A percentile compares a stretch with the other conserved stretches of the same genome.
Conservation (phyloP, 116 monocot genomes). For the Posidonia oceanica region DNA sequence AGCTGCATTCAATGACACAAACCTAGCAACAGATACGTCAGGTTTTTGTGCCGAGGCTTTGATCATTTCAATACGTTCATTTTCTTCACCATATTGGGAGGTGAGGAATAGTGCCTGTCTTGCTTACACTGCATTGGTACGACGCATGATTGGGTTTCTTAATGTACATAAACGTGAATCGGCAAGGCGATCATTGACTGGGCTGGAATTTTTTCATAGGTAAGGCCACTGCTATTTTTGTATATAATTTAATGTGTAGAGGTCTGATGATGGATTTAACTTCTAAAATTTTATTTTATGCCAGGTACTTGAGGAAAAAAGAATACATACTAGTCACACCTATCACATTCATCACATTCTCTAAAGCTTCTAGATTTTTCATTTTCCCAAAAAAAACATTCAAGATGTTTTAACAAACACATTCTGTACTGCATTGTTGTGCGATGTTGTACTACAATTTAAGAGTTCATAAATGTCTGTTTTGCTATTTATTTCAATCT, state of each 20-base stretch:
- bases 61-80: constrained; percentile 69
- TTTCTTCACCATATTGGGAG: constrained; percentile 97
- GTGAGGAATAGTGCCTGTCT: constrained; percentile 91
- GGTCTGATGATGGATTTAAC: neutral
- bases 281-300: too few species aligned
- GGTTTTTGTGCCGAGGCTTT: constrained; percentile 91
- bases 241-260: neutral
- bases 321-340: too few species aligned
- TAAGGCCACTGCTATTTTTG: constrained; percentile 10
- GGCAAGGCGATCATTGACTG: constrained; percentile 63
- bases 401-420: too few species aligned
- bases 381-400: too few species aligned
- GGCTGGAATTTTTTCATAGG: constrained; percentile 98
- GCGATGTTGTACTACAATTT: too few species aligned
- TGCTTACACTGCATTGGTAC: constrained; percentile 81
- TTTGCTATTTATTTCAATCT: too few species aligned
- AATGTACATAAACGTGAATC: constrained; percentile 85
- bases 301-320: too few species aligned
- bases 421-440: too few species aligned
- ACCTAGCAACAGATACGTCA: constrained; percentile 83
- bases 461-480: too few species aligned
- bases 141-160: constrained; percentile 97
- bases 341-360: too few species aligned
- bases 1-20: constrained; percentile 96
- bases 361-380: too few species aligned